A percentile compares a stretch with the other conserved stretches of the same genome.
phyloP scores from a whole-genome alignment of 192 early-diverging fungal species.

The Phlyctochytrium planicorne region DNA sequence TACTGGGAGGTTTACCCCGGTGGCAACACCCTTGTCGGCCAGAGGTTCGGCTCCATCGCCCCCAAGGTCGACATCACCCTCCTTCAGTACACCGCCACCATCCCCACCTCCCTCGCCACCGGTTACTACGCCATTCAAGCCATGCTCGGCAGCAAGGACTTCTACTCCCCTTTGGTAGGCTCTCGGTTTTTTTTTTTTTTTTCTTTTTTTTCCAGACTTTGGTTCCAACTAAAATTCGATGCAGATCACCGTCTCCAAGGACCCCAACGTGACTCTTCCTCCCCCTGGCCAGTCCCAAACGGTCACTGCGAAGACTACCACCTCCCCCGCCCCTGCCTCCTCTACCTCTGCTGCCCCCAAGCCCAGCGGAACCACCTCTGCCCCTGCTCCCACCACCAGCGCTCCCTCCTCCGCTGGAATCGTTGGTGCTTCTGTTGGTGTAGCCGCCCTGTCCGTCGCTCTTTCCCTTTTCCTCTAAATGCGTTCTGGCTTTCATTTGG shows the following conservation, averaged over 20 bases:
- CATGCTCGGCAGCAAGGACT: too few relatives aligned
- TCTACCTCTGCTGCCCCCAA: not conserved
- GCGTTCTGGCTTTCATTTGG: too few relatives aligned
- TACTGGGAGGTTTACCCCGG: not conserved
- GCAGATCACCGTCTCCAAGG: not conserved
- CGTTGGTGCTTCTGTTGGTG: not conserved
- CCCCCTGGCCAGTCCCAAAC: not conserved
- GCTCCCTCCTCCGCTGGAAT: not conserved
- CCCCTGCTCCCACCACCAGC: not conserved
- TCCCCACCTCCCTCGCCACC: not conserved
- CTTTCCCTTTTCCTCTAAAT: too few relatives aligned
- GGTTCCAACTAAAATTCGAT: too few relatives aligned
- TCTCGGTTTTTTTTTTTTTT: not conserved
- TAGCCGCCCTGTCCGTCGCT: slow-evolving; percentile 4
- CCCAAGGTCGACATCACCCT: not conserved
- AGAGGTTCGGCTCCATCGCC: not conserved
- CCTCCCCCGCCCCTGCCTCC: not conserved
- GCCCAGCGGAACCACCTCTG: not conserved
- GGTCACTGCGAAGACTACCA: not conserved
- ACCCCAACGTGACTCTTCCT: not conserved
- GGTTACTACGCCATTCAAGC: not conserved
- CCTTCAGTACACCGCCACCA: not conserved
- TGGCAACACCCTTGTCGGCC: not conserved
- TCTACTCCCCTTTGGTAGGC: not conserved
- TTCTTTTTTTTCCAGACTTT: not conserved